Percentiles rank a stretch among this genome's conserved stretches.
Conservation (phyloP, 2,329 filamentous ascomycete species). For the Chrysosporium keratinophilum region DNA sequence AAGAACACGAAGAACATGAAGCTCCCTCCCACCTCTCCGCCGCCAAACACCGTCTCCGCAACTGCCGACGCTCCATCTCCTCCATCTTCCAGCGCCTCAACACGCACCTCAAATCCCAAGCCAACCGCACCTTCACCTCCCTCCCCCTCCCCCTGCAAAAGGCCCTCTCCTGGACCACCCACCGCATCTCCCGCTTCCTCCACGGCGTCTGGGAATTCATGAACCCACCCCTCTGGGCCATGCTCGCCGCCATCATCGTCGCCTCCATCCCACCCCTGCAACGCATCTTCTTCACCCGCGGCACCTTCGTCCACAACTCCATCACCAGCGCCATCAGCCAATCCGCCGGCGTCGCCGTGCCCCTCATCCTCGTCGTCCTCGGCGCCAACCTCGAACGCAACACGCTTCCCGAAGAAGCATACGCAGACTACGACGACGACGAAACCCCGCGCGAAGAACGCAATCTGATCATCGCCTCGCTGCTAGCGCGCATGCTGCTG, state of each 20-base stretch:
- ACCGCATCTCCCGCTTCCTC: slow-evolving; percentile 43
- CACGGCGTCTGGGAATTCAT: slow-evolving; percentile 81
- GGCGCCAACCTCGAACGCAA: slow-evolving; percentile 91
- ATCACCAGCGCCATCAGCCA: slow-evolving; percentile 79
- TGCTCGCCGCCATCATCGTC: slow-evolving; percentile 82
- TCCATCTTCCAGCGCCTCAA: slow-evolving; percentile 14
- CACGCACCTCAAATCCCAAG: slow-evolving; percentile 15
- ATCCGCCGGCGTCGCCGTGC: slow-evolving; percentile 82
- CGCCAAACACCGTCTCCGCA: background rate
- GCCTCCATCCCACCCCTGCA: slow-evolving; percentile 79
- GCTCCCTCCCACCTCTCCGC: slow-evolving; percentile 19
- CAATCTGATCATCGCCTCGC: slow-evolving; percentile 72
- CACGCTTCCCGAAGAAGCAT: slow-evolving; percentile 59
- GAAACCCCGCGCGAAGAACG: slow-evolving; percentile 60
- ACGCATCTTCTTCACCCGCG: slow-evolving; percentile 73
- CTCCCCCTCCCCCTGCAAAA: slow-evolving; percentile 48
- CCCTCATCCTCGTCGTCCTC: slow-evolving; percentile 86
- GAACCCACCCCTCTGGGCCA: slow-evolving; percentile 97
- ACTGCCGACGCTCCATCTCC: background rate
- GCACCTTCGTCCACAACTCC: slow-evolving; percentile 84
- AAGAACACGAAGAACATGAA: background rate
- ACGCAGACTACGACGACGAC: slow-evolving; percentile 47
- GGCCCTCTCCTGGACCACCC: slow-evolving; percentile 35
- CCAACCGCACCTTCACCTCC: slow-evolving; percentile 32
- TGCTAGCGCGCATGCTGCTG: slow-evolving; percentile 83